These are phyloP conservation scores for Colletotrichum chrysophilum DNA, from an alignment of 2,329 filamentous ascomycete species.

Conservation along the genomic window DNA sequence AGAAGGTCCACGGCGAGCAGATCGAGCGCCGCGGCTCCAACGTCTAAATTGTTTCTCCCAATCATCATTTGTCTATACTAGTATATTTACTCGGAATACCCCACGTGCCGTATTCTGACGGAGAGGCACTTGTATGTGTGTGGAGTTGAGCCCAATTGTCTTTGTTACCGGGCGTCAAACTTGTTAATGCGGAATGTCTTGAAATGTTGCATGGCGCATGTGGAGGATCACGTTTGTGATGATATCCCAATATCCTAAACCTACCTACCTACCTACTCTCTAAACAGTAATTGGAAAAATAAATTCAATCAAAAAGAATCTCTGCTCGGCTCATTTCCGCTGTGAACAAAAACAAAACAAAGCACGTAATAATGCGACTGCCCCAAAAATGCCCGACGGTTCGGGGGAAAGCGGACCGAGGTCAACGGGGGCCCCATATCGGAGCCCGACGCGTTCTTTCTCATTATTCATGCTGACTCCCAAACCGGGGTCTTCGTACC, in stretches of 20 bases:
- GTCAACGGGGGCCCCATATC: background rate
- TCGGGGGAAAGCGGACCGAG: constrained; percentile 8
- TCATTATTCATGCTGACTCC: background rate
- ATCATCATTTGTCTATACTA: background rate
- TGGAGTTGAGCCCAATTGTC: background rate
- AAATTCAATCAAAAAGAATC: background rate
- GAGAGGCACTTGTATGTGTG: background rate
- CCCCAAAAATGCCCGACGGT: background rate
- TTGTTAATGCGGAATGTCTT: constrained; percentile 19
- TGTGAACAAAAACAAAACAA: background rate
- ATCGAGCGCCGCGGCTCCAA: constrained; percentile 34
- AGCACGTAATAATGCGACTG: no score
- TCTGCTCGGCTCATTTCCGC: constrained; percentile 4
- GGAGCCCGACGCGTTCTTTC: background rate
- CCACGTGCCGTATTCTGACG: background rate
- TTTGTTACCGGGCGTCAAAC: background rate
- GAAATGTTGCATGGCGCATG: constrained; percentile 12
- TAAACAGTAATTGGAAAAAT: background rate
- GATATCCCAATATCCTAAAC: background rate
- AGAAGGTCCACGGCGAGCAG: constrained; percentile 31
- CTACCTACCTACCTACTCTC: background rate
- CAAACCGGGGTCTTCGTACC: background rate
- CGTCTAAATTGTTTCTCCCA: constrained; percentile 29
- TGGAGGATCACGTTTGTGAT: background rate
- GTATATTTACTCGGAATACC: background rate